Evolutionary conservation across 495 filamentous ascomycete genomes (phyloP).

Genomic region (Xylaria cubensis): DNA sequence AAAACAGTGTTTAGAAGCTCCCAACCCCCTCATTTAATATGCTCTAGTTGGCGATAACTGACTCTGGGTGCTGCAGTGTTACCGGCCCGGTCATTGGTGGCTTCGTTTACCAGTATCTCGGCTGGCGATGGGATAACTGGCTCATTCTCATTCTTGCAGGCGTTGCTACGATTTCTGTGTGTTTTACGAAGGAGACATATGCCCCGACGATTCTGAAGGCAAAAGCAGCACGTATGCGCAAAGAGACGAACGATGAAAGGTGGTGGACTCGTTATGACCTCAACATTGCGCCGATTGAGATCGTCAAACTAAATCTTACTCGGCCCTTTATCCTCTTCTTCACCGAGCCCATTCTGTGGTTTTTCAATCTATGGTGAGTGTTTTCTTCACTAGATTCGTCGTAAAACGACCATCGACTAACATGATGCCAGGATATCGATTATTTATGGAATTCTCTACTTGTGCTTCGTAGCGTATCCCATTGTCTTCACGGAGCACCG

Average conservation of each 20-base stretch:
- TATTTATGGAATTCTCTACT: conserved; percentile 76
- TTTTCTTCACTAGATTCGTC: neutral
- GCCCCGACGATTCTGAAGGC: conserved; percentile 72
- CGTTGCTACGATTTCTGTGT: conserved; percentile 58
- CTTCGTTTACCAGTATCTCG: conserved; percentile 76
- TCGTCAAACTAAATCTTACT: conserved; percentile 72
- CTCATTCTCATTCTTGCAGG: conserved; percentile 73
- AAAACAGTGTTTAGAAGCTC: no score
- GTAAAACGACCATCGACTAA: conserved; percentile 3
- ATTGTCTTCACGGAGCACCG: conserved; percentile 77
- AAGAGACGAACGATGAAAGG: conserved; percentile 74
- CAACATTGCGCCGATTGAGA: conserved; percentile 50
- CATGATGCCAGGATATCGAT: conserved; percentile 51
- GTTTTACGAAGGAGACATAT: conserved; percentile 76
- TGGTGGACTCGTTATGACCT: conserved; percentile 82
- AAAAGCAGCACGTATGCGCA: conserved; percentile 71
- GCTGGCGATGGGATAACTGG: conserved; percentile 92
- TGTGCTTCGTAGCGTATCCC: conserved; percentile 85
- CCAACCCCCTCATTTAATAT: no score
- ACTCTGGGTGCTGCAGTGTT: conserved; percentile 34
- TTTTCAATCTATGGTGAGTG: conserved; percentile 72
- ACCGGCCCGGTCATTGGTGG: conserved; percentile 74
- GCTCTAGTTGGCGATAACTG: no score
- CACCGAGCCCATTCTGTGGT: conserved; percentile 85
- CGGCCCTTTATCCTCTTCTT: conserved; percentile 79